phyloP scores from a whole-genome alignment of 805 yeast species.

The Metahyphopichia silvanorum region DNA sequence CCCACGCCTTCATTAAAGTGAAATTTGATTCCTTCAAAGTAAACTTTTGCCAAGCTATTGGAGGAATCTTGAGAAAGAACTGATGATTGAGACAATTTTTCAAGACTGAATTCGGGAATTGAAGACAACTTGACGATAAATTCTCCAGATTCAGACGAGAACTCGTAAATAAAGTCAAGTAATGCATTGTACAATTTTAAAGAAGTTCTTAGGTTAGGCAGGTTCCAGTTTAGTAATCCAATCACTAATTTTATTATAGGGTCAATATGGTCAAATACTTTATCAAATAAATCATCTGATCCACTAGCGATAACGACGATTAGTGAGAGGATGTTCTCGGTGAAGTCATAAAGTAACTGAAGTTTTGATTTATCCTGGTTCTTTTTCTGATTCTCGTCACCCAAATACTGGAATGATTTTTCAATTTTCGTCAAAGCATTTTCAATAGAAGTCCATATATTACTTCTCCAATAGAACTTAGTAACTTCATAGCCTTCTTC shows the following conservation, averaged over 20 bases:
- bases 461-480: conserved; percentile 70
- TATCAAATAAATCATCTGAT: conserved; percentile 46
- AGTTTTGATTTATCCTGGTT: conserved; percentile 39
- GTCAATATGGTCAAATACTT: conserved; percentile 45
- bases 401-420: conserved; percentile 44
- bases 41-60: conserved; percentile 29
- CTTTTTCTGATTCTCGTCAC: conserved; percentile 17
- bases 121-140: conserved; percentile 38
- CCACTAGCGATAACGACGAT: conserved; percentile 63
- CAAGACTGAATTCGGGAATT: conserved; percentile 12
- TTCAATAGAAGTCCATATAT: conserved; percentile 65
- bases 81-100: conserved; percentile 3
- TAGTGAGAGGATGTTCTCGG: conserved; percentile 72
- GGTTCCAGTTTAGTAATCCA: conserved; percentile 32
- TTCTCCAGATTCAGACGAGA: conserved; percentile 55
- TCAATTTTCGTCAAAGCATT: conserved; percentile 49
- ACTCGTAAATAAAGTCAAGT: conserved; percentile 57
- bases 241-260: conserved; percentile 36
- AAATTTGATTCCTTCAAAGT: conserved; percentile 41
- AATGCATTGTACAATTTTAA: conserved; percentile 47
- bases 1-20: conserved; percentile 32
- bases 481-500: conserved; percentile 89
- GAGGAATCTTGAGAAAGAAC: conserved; percentile 4
- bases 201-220: conserved; percentile 36
- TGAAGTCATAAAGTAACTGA: conserved; percentile 56